Evolutionary conservation across 192 early-diverging fungal species (phyloP).

Genomic region (Podila epicladia): DNA sequence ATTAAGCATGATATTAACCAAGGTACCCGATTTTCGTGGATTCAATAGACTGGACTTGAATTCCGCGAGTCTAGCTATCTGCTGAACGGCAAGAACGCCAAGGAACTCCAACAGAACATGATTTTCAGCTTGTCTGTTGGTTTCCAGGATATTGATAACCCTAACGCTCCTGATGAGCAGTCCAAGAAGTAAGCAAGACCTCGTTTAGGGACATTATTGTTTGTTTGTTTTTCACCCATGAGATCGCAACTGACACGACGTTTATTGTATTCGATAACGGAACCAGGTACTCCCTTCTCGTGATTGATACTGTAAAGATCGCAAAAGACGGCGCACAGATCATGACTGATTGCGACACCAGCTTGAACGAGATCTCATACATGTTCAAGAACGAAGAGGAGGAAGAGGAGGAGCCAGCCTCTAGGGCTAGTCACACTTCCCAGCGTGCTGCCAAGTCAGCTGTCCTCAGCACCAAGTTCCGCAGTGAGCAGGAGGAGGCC

Average conservation of each 20-base stretch:
- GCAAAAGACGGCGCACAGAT: slow-evolving; percentile 64
- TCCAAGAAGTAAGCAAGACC: slow-evolving; percentile 63
- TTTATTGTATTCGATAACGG: slow-evolving; percentile 13
- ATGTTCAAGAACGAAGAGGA: slow-evolving; percentile 61
- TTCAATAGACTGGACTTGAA: slow-evolving; percentile 88
- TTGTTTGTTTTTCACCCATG: too few relatives aligned
- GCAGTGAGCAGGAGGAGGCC: slow-evolving; percentile 85
- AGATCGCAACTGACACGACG: background rate
- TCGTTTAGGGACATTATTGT: too few relatives aligned
- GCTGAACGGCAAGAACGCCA: slow-evolving; percentile 75
- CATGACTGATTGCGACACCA: slow-evolving; percentile 73
- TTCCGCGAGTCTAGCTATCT: slow-evolving; percentile 87
- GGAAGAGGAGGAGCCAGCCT: slow-evolving; percentile 43
- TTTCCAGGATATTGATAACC: slow-evolving; percentile 85
- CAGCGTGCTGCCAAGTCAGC: slow-evolving; percentile 66
- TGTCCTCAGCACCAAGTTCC: slow-evolving; percentile 79
- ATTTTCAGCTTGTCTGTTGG: slow-evolving; percentile 86
- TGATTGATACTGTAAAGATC: slow-evolving; percentile 89
- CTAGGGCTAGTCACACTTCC: slow-evolving; percentile 22
- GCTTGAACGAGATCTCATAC: slow-evolving; percentile 57
- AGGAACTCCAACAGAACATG: slow-evolving; percentile 82
- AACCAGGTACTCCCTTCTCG: slow-evolving; percentile 77
- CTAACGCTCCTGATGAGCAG: slow-evolving; percentile 74
- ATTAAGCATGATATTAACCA: too few relatives aligned
- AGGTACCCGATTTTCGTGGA: background rate